Evolutionary conservation across 805 yeast genomes (phyloP).

Genomic region (Lipomyces orientalis): DNA sequence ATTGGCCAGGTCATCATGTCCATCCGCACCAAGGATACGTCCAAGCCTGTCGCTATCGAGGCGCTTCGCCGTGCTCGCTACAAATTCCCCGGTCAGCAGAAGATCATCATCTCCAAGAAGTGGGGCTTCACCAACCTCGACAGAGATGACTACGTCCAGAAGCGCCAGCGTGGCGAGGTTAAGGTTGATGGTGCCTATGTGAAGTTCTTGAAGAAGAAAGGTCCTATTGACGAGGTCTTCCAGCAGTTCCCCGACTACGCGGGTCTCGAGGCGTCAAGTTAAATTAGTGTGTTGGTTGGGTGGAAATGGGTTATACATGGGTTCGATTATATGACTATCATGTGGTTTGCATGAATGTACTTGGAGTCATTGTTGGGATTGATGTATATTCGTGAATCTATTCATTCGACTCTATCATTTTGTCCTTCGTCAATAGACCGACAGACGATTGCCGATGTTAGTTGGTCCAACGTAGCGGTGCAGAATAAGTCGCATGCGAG

Average conservation of each 20-base stretch:
- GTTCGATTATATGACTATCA: not conserved
- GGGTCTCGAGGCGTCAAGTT: conserved; percentile 31
- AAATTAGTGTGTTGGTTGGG: not conserved
- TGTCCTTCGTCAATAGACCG: not conserved
- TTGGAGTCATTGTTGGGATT: conserved; percentile 1
- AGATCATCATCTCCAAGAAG: conserved; percentile 98
- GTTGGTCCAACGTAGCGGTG: too few relatives aligned
- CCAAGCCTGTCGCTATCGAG: conserved; percentile 97
- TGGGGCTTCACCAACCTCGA: conserved; percentile 99
- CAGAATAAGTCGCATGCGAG: not conserved
- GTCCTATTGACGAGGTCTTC: conserved; percentile 74
- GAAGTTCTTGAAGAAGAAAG: conserved; percentile 96
- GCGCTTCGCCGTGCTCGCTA: conserved; percentile 99
- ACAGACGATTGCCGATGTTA: not conserved
- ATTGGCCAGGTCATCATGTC: conserved; percentile 99
- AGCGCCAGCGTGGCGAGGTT: conserved; percentile 97
- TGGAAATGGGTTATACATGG: not conserved
- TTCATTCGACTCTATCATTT: not conserved
- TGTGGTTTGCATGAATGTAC: conserved; percentile 4
- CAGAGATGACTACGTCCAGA: conserved; percentile 94
- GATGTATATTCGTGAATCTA: not conserved
- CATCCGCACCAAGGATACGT: conserved; percentile 96
- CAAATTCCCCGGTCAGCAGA: conserved; percentile 99
- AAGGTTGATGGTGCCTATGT: conserved; percentile 99
- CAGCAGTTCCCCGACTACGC: conserved; percentile 39